These are phyloP conservation scores for Thamnidium elegans DNA, from an alignment of 192 early-diverging fungal species.

Conservation along the genomic window DNA sequence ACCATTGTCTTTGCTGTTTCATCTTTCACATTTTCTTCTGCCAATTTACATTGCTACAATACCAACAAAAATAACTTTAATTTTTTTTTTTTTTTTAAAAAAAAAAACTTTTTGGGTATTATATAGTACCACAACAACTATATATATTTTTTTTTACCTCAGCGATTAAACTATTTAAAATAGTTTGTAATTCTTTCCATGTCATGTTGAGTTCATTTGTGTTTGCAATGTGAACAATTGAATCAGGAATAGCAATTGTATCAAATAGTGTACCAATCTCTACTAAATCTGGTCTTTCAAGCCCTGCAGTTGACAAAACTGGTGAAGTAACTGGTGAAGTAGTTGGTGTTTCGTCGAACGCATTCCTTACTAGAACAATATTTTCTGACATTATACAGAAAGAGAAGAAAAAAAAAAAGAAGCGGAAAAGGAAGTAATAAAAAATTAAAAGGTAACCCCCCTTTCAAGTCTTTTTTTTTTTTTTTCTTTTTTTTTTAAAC, in stretches of 20 bases:
- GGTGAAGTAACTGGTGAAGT: too few relatives aligned
- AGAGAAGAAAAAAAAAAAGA: too few relatives aligned
- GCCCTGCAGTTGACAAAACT: too few relatives aligned
- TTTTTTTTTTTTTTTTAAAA: neutral
- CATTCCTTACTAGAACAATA: too few relatives aligned
- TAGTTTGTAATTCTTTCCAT: slow-evolving; percentile 14
- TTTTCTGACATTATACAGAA: too few relatives aligned
- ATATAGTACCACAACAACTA: neutral
- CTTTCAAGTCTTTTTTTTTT: too few relatives aligned
- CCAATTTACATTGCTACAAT: slow-evolving; percentile 12
- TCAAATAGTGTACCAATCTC: slow-evolving; percentile 10
- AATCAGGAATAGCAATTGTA: neutral
- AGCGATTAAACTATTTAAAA: slow-evolving; percentile 2
- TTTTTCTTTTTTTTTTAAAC: too few relatives aligned
- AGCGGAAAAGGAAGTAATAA: too few relatives aligned
- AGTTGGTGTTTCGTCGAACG: too few relatives aligned
- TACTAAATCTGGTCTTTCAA: slow-evolving; percentile 9
- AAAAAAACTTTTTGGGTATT: neutral
- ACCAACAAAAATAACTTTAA: neutral
- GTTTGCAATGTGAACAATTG: slow-evolving; percentile 6
- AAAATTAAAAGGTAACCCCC: too few relatives aligned
- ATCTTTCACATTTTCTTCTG: neutral
- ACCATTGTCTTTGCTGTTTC: neutral
- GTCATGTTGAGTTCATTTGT: neutral
- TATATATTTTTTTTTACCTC: slow-evolving; percentile 13